Base-by-base conservation (phyloP, 1,284 basidiomycete genomes). In the Boletus hoseneyae region DNA sequence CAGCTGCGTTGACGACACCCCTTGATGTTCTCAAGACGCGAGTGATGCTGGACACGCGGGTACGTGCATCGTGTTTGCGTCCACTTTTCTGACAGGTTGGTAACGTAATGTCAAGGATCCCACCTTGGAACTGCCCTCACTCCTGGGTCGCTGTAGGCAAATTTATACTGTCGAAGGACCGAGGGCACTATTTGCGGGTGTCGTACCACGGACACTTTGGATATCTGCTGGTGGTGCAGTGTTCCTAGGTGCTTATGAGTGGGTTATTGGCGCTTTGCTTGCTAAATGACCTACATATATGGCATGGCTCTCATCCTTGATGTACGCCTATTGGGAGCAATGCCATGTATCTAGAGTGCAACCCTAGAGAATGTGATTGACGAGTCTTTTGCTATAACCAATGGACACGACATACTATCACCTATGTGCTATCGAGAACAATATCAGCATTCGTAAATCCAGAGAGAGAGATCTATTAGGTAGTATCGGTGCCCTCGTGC, bases 21-120 rank as follows among this genome's bases (percentile, higher is more conserved):
- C 73, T 99, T 16, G 97, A 99, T 62, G 97, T 99, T 3, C 80
- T 97, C 51, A 99, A 99, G 70, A 99, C 97, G 2, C 80, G 97
- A 13, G 90, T 98, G 45, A 99, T 99, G 97, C 79, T 99, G 11
- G 92, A 97, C 62, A 75, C 87, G 48, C 76, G 83, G 58, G 91
- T 92, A 60, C 48, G 82, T 65, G 16, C 19, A 2, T 23, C 39
- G 25, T 32, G 37, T 44, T 43, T 45, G 43, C 33, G 13, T 38
- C 41, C 9, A 50, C 12, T 36, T 13, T 35, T 42, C 29, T 48
- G 16, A 8, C 23, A 11, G 0, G 23, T 19, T 41, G 39, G 15
- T 41, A 13, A 47, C 8, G 12, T 27, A 42, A 47, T 33, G 21
- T 18, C 23, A 53, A 85, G 80, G 74, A 78, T 53, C 61, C 78